Evolutionary conservation across 2,329 filamentous ascomycete species (phyloP).

Genomic region (Colletotrichum sp.): DNA sequence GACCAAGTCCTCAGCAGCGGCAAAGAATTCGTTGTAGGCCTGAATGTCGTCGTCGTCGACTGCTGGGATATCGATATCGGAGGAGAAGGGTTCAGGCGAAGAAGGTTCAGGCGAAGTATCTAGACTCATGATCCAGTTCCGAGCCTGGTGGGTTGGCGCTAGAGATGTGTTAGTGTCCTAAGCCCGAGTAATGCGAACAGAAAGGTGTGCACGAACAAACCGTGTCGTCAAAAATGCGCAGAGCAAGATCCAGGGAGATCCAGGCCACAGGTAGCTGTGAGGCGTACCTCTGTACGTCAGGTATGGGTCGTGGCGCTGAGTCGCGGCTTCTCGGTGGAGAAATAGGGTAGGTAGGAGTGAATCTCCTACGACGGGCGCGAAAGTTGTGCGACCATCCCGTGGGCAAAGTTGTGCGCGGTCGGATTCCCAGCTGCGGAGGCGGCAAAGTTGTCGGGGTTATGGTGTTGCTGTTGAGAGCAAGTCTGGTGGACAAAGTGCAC

Average conservation of each 20-base stretch:
- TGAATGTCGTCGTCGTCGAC: not conserved
- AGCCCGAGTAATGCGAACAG: not conserved
- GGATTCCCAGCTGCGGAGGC: not conserved
- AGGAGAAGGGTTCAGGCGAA: not conserved
- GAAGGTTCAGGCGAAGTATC: constrained; percentile 9
- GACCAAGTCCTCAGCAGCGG: not conserved
- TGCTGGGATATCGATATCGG: not conserved
- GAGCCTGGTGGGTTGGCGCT: constrained; percentile 15
- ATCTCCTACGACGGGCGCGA: constrained; percentile 9
- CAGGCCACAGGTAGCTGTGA: not conserved
- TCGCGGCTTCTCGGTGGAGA: not conserved
- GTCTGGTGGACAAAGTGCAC: not conserved
- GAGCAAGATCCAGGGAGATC: not conserved
- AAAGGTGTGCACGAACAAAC: constrained; percentile 4
- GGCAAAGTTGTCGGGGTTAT: not conserved
- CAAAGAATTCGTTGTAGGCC: not conserved
- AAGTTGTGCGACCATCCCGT: constrained; percentile 11
- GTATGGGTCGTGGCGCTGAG: not conserved
- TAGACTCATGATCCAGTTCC: constrained; percentile 12
- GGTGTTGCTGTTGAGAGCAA: not conserved
- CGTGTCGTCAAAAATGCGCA: not conserved
- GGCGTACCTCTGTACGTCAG: not conserved
- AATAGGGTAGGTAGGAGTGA: not conserved
- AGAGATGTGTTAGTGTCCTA: not conserved
- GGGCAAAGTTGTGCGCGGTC: not conserved